phyloP scores from a whole-genome alignment of 352 stramenopile genomes.

The Phytopythium oedochilum region DNA sequence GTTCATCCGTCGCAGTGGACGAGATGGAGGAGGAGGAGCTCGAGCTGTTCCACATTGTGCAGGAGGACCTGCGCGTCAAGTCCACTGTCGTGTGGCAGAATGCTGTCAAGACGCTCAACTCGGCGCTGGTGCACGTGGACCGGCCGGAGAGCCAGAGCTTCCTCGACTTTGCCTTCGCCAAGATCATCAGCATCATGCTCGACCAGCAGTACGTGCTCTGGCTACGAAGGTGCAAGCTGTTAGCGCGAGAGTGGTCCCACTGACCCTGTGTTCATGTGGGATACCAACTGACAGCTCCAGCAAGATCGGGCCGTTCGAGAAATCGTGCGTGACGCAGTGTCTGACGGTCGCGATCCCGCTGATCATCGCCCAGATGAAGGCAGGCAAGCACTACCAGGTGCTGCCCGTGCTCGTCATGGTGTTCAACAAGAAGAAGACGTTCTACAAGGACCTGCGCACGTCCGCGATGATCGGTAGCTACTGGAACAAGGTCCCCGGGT shows the following conservation, averaged over 20 bases:
- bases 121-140: constrained; percentile 65
- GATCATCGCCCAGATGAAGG: constrained; percentile 71
- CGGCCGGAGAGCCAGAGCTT: constrained; percentile 71
- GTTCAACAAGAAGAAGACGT: constrained; percentile 88
- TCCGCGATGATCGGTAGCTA: constrained; percentile 88
- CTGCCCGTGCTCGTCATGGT: constrained; percentile 77
- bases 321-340: constrained; percentile 80
- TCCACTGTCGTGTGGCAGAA: constrained; percentile 90
- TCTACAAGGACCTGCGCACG: constrained; percentile 87
- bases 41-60: constrained; percentile 79
- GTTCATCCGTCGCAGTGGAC: constrained; percentile 5
- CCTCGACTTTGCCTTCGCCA: constrained; percentile 67
- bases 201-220: constrained; percentile 75
- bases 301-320: constrained; percentile 85
- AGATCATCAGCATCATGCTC: constrained; percentile 88
- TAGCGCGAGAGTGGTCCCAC: neutral
- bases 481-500: constrained; percentile 84
- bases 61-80: constrained; percentile 82
- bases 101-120: constrained; percentile 79
- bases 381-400: constrained; percentile 51
- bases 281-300: constrained; percentile 44
- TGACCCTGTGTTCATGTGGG: neutral
- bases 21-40: constrained; percentile 83
- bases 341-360: constrained; percentile 61
- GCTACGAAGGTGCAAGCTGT: too few species aligned